Evolutionary conservation across 805 yeast species (phyloP), one percentile per base, ranked within the genome.

Genomic region (Lachancea sp.): DNA sequence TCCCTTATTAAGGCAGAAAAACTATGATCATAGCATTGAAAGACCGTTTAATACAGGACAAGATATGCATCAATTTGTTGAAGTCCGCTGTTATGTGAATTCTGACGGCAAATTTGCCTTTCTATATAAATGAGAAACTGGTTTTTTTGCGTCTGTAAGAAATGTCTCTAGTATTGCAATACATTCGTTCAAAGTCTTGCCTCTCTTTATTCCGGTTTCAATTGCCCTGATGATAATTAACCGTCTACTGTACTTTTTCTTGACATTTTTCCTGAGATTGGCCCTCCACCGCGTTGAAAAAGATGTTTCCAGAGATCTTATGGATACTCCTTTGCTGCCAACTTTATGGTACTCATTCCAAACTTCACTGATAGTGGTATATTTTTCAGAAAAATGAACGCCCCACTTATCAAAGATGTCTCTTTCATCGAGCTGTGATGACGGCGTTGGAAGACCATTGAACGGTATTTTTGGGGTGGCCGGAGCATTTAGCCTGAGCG

Each of bases 1-100:
- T 64, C 71, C 1, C 42, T 67, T 34, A 47, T 62, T 18, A 54
- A 49, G 32, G 49, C 33, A 29, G 51, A 38, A 11, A 58, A 51
- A 43, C 34, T 58, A 19, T 58, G 30, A 46, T 12, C 11, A 18
- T n/a, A 11, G 11, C n/a, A 13, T 20, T 15, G 7, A 25, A 24
- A 13, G n/a, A 19, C 23, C 17, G 12, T 30, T 18, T 4, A 18
- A 6, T 26, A 11, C 13, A 12, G 19, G 33, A 8, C 9, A 29
- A 5, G 7, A 15, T 18, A 18, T 12, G 16, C 16, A 36, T 26
- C 19, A n/a, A 20, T 13, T 17, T 24, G 7, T n/a, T 22, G 17
- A 22, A 4, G 8, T 18, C 8, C 15, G 11, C 15, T 5, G 15
- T 36, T 36, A 36, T 4, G 39, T 36, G n/a, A 45, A 24, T 38